phyloP scores from a whole-genome alignment of 2,329 filamentous ascomycete species.

The Zymoseptoria passerinii region DNA sequence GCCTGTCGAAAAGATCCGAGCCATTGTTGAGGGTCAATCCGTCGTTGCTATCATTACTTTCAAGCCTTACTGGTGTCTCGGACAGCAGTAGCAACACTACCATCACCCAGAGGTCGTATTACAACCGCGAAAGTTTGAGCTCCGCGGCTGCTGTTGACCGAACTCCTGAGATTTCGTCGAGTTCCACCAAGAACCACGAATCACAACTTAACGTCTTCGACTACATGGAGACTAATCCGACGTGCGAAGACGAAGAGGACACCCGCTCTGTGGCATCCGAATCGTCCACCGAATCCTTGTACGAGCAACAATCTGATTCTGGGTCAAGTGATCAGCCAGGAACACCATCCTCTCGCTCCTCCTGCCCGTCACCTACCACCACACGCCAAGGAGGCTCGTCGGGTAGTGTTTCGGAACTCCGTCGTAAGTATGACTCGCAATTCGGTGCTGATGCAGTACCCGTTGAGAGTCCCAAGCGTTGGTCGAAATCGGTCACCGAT shows the following conservation, averaged over 20 bases:
- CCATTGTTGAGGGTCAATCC: constrained; percentile 29
- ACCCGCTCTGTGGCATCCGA: constrained; percentile 16
- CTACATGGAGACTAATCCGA: constrained; percentile 19
- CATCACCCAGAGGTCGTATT: constrained; percentile 37
- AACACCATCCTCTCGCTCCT: constrained; percentile 27
- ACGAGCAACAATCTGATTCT: constrained; percentile 25
- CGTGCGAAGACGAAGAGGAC: constrained; percentile 16
- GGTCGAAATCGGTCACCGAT: constrained; percentile 9
- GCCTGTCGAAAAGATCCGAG: constrained; percentile 28
- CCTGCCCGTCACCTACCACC: constrained; percentile 23
- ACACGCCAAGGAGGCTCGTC: constrained; percentile 17
- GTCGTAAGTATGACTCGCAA: constrained; percentile 23
- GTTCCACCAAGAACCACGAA: neutral
- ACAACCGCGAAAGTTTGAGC: constrained; percentile 4
- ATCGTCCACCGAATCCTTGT: constrained; percentile 23
- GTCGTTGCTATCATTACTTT: constrained; percentile 36
- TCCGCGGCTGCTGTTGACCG: constrained; percentile 8
- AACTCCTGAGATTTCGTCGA: constrained; percentile 7
- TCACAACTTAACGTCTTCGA: constrained; percentile 24
- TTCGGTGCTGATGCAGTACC: constrained; percentile 7
- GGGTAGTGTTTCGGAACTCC: constrained; percentile 24
- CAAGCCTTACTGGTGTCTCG: constrained; percentile 35
- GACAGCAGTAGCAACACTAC: constrained; percentile 40
- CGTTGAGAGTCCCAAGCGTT: constrained; percentile 11
- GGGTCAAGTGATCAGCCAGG: constrained; percentile 25